Evolutionary conservation across 257 asterid genomes (phyloP), one percentile per base, ranked within the genome.

Genomic region (Fraxinus americana): DNA sequence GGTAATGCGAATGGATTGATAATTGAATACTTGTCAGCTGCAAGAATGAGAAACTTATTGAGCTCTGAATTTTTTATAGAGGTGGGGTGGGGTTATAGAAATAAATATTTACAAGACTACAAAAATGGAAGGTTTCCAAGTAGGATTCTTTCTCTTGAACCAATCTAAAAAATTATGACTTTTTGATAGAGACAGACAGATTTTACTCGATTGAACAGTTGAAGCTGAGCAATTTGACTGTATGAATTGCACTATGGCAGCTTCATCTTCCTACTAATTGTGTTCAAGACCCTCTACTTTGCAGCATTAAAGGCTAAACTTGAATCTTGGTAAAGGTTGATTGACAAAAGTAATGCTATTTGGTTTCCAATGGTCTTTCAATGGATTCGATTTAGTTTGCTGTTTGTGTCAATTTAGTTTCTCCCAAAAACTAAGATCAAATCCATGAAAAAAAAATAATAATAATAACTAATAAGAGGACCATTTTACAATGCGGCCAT

Each of bases 11-110:
- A 66, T 75, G 73, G 54, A 74, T 30, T 52, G 30, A 61, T 61
- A 23, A 25, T 61, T 21, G 68, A 66, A 32, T 5, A 57, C 63
- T 78, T 27, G 80, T 76, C 32, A 75, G 67, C 68, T 9, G 72
- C 57, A 82, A 79, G 78, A 70, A 76, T 84, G 79, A 77, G 94
- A 77, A 83, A 83, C 83, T 85, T 84, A 67, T 76, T 75, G 48
- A 6, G 77, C 73, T 74, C 78, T 80, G 83, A 59, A 78, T 86
- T 72, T 45, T 74, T 72, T 65, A 77, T 83, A 74, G 86, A 75
- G 80, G 76, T 74, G 71, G 82, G 80, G 76, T 74, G 71, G 82
- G 72, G 80, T 81, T 76, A 54, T 74, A 78, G 52, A 68, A 29
- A 63, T 25, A 17, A 66, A 30, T 61, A 66, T 4, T 12, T 17